Base-by-base conservation (phyloP, 129 eudicot species). In the Chrysanthemum lavandulifolium region DNA sequence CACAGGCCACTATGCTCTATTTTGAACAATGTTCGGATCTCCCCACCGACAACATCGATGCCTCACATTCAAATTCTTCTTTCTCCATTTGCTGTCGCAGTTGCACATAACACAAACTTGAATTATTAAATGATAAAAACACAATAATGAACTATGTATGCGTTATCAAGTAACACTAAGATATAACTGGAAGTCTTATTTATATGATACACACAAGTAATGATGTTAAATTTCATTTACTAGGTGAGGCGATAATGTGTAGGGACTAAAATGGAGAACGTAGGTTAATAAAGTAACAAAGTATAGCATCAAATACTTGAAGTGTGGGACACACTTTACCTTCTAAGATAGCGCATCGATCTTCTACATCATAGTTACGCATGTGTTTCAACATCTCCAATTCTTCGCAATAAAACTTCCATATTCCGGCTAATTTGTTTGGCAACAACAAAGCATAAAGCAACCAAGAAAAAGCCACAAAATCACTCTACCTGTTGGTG, bases 341-440 rank as follows among this genome's bases (percentile, higher is more conserved):
- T 82, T 87, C 95, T 52, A 89, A 84, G 75, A 92, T 84, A 73
- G 88, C 80, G 0, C 0, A 19, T 0, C 0, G 96, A 74, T 89
- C 89, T 61, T 93, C 86, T 64, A 67, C 71, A 55, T 82, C 80
- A 73, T 84, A 93, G 66, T 79, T 80, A 45, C 96, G 97, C 91
- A 94, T 94, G 70, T 87, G 80, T 77, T 84, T 81, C 61, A 94
- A 83, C 98, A 94, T 94, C 82, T 94, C 97, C 78, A 90, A 69
- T 94, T 94, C 97, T 94, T n/a, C n/a, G 97, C 76, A 71, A 80
- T 29, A 69, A 45, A 19, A 15, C 0, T 7, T 40, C 47, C 62
- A 65, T 18, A 62, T 18, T 49, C 49, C 54, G 61, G 33, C 13
- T 50, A 36, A 19, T 6, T 40, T 40, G 9, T 7, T 40, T 40